Evolutionary conservation across 202 grass and related monocot species (phyloP).

Genomic region (Zoysia matrella): DNA sequence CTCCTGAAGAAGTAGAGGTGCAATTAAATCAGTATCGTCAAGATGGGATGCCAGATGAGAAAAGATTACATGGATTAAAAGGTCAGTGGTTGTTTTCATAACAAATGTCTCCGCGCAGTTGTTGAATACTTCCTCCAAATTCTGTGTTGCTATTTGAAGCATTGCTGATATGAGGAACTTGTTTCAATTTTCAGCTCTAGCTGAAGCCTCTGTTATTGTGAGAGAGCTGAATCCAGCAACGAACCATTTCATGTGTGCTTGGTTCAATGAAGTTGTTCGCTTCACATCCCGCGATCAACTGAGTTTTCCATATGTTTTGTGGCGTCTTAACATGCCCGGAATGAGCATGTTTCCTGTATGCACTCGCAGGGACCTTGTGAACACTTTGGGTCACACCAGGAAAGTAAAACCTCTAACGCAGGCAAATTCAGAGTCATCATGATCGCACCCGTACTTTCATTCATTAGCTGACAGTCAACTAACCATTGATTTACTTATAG

Average conservation of each 20-base stretch:
- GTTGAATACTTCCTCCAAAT: neutral
- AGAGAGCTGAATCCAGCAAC: conserved; percentile 71
- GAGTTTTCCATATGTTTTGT: conserved; percentile 87
- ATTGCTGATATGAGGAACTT: conserved; percentile 11
- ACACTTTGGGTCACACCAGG: conserved; percentile 83
- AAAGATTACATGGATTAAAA: conserved; percentile 81
- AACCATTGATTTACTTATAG: conserved; percentile 44
- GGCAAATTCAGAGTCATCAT: conserved; percentile 39
- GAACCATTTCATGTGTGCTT: conserved; percentile 90
- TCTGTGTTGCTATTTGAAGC: neutral
- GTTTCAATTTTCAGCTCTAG: conserved; percentile 72
- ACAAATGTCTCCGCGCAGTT: neutral
- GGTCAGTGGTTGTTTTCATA: conserved; percentile 42
- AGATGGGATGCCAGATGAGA: conserved; percentile 71
- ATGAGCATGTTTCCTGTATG: conserved; percentile 90
- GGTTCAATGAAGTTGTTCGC: conserved; percentile 95
- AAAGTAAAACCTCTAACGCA: conserved; percentile 77
- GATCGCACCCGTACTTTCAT: neutral
- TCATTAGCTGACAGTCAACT: conserved; percentile 35
- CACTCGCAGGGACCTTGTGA: conserved; percentile 87
- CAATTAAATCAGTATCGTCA: conserved; percentile 75
- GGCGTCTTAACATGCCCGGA: conserved; percentile 70
- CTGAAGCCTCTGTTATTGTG: conserved; percentile 89
- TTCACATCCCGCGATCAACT: conserved; percentile 97
- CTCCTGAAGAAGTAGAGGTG: conserved; percentile 86